Evolutionary conservation across 371 early-diverging fungal species (phyloP).

Genomic region (Mucor racemosus): DNA sequence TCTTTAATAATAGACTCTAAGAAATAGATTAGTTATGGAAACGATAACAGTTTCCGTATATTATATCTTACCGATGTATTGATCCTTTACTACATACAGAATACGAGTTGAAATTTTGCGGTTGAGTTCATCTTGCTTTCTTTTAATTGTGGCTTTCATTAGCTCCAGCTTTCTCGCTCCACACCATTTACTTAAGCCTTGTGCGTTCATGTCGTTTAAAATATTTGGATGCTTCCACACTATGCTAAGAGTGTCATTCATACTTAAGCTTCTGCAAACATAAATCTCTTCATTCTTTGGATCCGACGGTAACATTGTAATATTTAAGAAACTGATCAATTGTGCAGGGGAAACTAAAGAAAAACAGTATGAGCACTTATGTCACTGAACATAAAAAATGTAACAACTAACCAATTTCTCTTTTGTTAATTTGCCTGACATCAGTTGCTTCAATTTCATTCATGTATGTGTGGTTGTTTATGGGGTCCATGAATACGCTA

Average conservation of each 20-base stretch:
- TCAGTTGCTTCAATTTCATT: conserved; percentile 19
- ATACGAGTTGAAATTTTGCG: conserved; percentile 19
- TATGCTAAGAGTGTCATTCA: conserved; percentile 18
- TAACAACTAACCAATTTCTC: conserved; percentile 20
- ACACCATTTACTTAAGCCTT: conserved; percentile 22
- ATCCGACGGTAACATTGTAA: conserved; percentile 7
- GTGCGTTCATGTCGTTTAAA: conserved; percentile 18
- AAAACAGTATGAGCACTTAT: conserved; percentile 17
- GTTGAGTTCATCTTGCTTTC: conserved; percentile 23
- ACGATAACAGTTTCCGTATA: conserved; percentile 19
- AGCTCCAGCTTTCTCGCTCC: conserved; percentile 21
- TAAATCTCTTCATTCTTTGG: conserved; percentile 17
- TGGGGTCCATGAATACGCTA: conserved; percentile 10
- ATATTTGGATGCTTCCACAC: conserved; percentile 21
- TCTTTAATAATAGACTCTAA: conserved; percentile 23
- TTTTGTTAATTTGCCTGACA: conserved; percentile 17
- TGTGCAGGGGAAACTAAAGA: conserved; percentile 15
- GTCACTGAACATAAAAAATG: conserved; percentile 24
- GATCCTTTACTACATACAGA: conserved; percentile 14
- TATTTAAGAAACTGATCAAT: conserved; percentile 17
- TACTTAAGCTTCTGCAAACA: conserved; percentile 13
- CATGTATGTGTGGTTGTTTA: conserved; percentile 7
- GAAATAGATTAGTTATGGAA: conserved; percentile 21
- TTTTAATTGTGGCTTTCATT: conserved; percentile 23
- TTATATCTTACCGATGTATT: conserved; percentile 28